Evolutionary conservation across 257 asterid species (phyloP).

Genomic region (Solanum appendiculatum): DNA sequence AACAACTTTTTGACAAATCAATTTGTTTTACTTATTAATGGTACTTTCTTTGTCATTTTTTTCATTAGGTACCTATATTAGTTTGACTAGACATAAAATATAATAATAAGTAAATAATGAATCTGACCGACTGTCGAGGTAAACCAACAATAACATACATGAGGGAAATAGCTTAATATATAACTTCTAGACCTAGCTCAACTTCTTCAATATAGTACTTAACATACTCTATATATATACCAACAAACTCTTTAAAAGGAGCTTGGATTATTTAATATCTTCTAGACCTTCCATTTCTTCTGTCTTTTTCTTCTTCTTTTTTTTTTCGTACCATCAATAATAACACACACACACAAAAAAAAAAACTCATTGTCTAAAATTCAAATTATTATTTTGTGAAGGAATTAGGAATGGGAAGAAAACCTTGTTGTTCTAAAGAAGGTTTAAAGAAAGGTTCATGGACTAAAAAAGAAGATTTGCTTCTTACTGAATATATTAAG

Average conservation of each 20-base stretch:
- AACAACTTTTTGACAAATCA: background rate
- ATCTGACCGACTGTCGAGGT: rapidly evolving
- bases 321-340: background rate
- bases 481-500: background rate
- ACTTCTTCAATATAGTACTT: background rate
- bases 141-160: background rate
- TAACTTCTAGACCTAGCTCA: background rate
- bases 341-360: background rate
- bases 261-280: background rate
- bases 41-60: background rate
- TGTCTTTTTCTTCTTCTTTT: too few relatives aligned
- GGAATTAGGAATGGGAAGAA: background rate
- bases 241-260: background rate
- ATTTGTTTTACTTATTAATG: background rate
- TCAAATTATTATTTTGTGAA: background rate
- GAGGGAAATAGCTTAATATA: background rate
- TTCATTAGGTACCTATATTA: too few relatives aligned
- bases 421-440: background rate
- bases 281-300: background rate
- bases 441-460: background rate
- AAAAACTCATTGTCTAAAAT: background rate
- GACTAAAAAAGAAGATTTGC: background rate
- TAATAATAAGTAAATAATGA: background rate
- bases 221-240: background rate
- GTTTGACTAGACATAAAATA: too few relatives aligned